Base-by-base conservation (phyloP, 108 stramenopile genomes). In the Aureococcus anophagefferens region DNA sequence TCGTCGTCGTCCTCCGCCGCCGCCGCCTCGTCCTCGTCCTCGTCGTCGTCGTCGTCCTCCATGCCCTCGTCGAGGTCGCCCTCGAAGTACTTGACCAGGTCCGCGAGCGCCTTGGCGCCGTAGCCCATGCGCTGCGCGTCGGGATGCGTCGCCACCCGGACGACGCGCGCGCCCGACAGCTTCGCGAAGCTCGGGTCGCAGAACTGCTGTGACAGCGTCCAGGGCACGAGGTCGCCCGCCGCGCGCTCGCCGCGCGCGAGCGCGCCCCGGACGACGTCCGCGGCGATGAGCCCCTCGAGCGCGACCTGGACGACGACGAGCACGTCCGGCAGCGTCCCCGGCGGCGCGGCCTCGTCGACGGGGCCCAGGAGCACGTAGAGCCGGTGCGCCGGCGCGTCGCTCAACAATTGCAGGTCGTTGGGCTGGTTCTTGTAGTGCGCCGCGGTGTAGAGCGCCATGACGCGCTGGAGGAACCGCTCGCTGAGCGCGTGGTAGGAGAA, bases 401-500 rank as follows among this genome's bases (percentile, higher is more conserved):
- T 91, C 15, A 99, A 87, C 89, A 99, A 91, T 83, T 97, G 96
- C 65, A 99, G 82, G 80, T 99, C 98, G 74, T 98, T 98, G 33
- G 98, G 98, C 30, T 93, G 86, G 81, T 98, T 99, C 76, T 97
- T 98, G 91, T 99, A 99, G 83, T 99, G 98, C 1, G 96, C 95
- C 66, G 93, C 89, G 32, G 96, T 95, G 77, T 96, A 97, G 4
- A 99, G 91, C 17, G 93, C 88, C 96, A 94, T 94, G 28, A 98
- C 73, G 72, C 96, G 93, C 76, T 99, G 97, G 62, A 98, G 81
- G 66, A 98, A 92, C 16, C 15, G n/a, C n/a, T 99, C 98, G n/a
- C 93, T 90, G 36, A 99, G 77, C 67, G 90, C 85, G 87, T 99
- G 98, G 82, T 95, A 95, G 33, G 91, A 92, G 73, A 99, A 99